phyloP scores from a whole-genome alignment of 768 basidiomycete species.

The Tubosaeta sp. region DNA sequence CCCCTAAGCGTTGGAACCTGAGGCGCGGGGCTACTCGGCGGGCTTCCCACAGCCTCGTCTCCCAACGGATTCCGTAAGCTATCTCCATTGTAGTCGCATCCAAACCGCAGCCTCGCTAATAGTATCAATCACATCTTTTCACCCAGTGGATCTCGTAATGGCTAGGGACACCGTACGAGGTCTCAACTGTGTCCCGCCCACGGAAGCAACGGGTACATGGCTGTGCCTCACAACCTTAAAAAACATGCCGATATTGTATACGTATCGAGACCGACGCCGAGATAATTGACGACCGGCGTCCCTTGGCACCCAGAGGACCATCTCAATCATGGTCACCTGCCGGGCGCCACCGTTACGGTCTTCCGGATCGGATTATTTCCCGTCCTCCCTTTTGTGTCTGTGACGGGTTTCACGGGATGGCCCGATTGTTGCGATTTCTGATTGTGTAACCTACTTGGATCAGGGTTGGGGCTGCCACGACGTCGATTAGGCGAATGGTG shows the following conservation, averaged over 20 bases:
- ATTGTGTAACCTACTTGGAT: constrained; percentile 9
- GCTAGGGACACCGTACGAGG: constrained; percentile 21
- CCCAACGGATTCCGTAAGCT: constrained; percentile 14
- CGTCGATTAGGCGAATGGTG: constrained; percentile 18
- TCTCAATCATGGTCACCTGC: constrained; percentile 16
- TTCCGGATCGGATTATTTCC: constrained; percentile 4
- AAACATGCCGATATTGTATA: constrained; percentile 22
- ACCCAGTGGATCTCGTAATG: constrained; percentile 20
- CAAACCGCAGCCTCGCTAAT: constrained; percentile 17
- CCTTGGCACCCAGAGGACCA: constrained; percentile 6
- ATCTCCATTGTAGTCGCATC: constrained; percentile 13
- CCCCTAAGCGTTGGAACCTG: constrained; percentile 6
- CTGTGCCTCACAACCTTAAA: constrained; percentile 16
- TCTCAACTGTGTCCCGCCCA: constrained; percentile 15
- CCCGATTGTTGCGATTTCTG: constrained; percentile 10
- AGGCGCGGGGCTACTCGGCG: constrained; percentile 7
- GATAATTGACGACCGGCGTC: constrained; percentile 18
- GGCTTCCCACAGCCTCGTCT: constrained; percentile 6
- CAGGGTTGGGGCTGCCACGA: constrained; percentile 16
- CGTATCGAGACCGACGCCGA: constrained; percentile 18
- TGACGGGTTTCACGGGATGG: constrained; percentile 3
- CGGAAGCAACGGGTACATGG: constrained; percentile 22
- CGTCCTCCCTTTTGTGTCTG: neutral
- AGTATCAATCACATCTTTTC: constrained; percentile 18
- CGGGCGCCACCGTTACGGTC: constrained; percentile 25